Conservation (phyloP, 306 rosid genomes). For the Cucurbita moschata region DNA sequence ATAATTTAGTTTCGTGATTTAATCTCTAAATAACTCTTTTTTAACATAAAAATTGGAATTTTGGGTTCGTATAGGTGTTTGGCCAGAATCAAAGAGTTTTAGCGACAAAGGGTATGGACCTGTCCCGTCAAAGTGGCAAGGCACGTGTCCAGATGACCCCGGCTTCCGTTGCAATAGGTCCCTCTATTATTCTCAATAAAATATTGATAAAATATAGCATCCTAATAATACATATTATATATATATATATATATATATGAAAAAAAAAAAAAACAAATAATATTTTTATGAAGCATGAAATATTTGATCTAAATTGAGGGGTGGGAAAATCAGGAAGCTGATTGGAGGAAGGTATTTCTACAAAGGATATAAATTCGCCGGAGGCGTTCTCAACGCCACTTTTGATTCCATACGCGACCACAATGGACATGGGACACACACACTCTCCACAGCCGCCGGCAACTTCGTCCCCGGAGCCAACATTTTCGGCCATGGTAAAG, state of each 20-base stretch:
- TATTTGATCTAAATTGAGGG: neutral
- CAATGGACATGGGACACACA: constrained; percentile 1
- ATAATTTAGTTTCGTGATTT: no score
- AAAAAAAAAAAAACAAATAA: no score
- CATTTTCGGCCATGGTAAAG: neutral
- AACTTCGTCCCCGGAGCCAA: neutral
- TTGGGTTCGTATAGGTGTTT: neutral
- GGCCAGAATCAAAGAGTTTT: neutral
- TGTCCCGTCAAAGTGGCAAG: neutral
- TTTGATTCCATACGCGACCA: neutral
- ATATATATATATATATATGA: no score
- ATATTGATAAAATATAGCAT: no score
- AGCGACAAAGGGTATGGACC: neutral
- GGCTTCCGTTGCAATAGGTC: neutral
- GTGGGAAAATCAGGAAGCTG: neutral
- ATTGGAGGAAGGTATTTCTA: neutral
- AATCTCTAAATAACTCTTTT: neutral
- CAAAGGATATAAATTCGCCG: neutral
- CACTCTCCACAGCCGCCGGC: neutral
- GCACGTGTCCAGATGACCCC: neutral
- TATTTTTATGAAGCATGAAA: neutral
- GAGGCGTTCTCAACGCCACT: neutral
- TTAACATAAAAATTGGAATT: neutral
- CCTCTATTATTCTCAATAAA: no score
- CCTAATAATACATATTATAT: no score